Evolutionary conservation across 306 rosid species (phyloP), one percentile per base, ranked within the genome.

Genomic region (Dalbergia cochinchinensis): DNA sequence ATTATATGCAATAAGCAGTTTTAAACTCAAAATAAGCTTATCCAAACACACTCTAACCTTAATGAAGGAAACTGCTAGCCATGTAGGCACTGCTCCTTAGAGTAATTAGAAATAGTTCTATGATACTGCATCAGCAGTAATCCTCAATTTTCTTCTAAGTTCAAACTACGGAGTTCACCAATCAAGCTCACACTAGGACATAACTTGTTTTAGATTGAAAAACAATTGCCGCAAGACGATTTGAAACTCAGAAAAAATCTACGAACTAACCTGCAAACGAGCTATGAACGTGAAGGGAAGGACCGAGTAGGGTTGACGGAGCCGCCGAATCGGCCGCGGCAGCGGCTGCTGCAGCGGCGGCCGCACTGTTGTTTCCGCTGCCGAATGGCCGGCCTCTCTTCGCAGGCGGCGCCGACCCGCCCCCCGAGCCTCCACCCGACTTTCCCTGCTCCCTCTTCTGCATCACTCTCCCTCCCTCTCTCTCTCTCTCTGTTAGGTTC

Each of bases 331-430:
- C 96, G 3, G 87, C 91, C 1, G 94, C 88, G 3, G 90, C 85
- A 0, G 92, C 84, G 0, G 93, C 90, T 1, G 94, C 88, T 4
- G 89, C 87, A 0, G 87, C 90, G 8, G 83, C 85, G 0, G 85
- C 92, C 44, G 97, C 86, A 69, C 83, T 88, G 65, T 74, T 85
- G 84, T 62, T 90, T 2, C 96, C 80, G 85, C 98, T 91, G 4
- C 99, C 99, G 18, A 93, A 90, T 0, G 99, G 99, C 1, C 98
- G 97, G 55, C 99, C 99, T 65, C 98, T 82, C 82, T 93, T 96
- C 1, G 93, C 94, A 72, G 99, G 87, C 1, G 97, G 91, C 10
- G 87, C 93, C n/a, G 96, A 22, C 42, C 91, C 83, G 4, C 98
- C 90, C 12, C 94, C 90, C 57, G 82, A 50, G 39, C 77, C 54